A percentile compares a stretch with the other conserved stretches of the same genome.
Evolutionary conservation across 139 green algal species (phyloP).

Genomic region (Chlorella sp.): DNA sequence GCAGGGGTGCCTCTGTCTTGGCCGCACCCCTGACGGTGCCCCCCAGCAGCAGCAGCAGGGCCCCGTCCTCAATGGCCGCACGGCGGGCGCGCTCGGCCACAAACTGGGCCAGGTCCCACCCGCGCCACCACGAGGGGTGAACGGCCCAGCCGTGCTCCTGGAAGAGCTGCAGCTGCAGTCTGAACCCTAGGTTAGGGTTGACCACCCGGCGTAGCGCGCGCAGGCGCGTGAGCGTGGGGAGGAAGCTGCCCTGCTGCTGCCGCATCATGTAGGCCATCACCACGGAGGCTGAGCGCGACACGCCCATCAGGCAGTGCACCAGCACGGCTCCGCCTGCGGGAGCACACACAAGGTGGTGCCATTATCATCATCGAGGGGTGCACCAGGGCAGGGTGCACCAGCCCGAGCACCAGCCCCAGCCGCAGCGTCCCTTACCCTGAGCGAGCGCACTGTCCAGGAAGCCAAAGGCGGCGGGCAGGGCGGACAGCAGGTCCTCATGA

Average conservation of each 20-base stretch:
- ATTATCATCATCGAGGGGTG: too few relatives aligned
- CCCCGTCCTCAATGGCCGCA: too few relatives aligned
- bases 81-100: too few relatives aligned
- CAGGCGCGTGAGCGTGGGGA: conserved; percentile 3
- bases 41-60: too few relatives aligned
- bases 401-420: neutral
- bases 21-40: too few relatives aligned
- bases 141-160: conserved; percentile 13
- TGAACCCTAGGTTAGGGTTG: conserved; percentile 33
- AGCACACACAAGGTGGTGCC: neutral
- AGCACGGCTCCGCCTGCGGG: conserved; percentile 13
- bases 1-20: too few relatives aligned
- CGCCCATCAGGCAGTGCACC: conserved; percentile 31
- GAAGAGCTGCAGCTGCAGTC: conserved; percentile 27
- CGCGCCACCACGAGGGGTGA: too few relatives aligned
- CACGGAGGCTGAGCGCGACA: conserved; percentile 29
- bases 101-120: too few relatives aligned
- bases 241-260: neutral
- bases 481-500: conserved; percentile 24
- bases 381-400: too few relatives aligned
- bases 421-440: neutral
- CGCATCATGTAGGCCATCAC: conserved; percentile 31
- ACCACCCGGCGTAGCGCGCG: conserved; percentile 13
- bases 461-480: conserved; percentile 23
- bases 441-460: conserved; percentile 25